Base-by-base conservation (phyloP, 2,329 filamentous ascomycete species). In the Microsporum ferrugineum region DNA sequence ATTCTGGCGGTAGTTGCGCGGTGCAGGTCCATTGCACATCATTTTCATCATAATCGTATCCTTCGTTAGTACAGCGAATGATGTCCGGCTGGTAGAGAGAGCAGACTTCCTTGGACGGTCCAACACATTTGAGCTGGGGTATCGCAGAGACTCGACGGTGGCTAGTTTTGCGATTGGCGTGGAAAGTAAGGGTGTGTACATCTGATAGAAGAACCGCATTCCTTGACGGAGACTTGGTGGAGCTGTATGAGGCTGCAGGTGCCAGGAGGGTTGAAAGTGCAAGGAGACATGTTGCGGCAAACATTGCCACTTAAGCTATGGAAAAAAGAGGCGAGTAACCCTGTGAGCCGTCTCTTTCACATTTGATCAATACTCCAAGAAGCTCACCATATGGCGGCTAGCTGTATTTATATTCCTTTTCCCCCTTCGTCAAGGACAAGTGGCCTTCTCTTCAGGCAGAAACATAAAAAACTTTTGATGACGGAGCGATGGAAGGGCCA, bases 1-100 rank as follows among this genome's bases (percentile, higher is more conserved):
- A 84, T 65, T 86, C 84, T 8, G 78, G 72, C 0, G 84, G 84
- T 0, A 86, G 72, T 2, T 78, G 77, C 3, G 84, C 82, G n/a
- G 84, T 84, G 75, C 92, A 99, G 33, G 88, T 89, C 92, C 92
- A 99, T 75, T 96, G 87, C 41, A 96, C 81, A 71, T 96, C 88
- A 74, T 94, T 85, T 49, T 78, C 72, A 64, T 84, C 84, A 77
- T 96, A 96, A 63, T 87, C 87, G 34, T 83, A 79, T 63, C 92
- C 94, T 63, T 87, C 81, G 76, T 97, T 97, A 64, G 82, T 87
- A 81, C 92, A 99, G 69, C 90, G 89, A 87, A 97, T 89, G 10
- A 87, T 78, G 67, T 95, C 88, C 64, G 95, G 77, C 31, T 83
- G 76, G 78, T 92, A 88, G 61, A 92, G 81, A 43, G 81, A 73